Conservation (phyloP, 2,329 filamentous ascomycete genomes). For the Penicillium sp. region DNA sequence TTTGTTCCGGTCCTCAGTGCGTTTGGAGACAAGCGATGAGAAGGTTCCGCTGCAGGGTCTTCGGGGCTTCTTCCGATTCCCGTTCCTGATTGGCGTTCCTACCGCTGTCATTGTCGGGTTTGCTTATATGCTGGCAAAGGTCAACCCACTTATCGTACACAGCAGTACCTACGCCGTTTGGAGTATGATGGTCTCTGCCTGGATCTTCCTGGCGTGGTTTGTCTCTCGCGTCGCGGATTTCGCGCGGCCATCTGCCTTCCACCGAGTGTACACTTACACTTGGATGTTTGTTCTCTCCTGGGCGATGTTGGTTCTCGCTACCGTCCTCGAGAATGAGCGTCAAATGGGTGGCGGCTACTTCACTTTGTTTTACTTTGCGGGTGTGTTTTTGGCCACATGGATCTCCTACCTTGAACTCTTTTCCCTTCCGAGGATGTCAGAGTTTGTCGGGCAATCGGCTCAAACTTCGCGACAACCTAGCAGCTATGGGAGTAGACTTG, state of each 20-base stretch:
- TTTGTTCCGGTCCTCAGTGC: constrained; percentile 71
- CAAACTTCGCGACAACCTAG: constrained; percentile 44
- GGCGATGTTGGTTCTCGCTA: constrained; percentile 69
- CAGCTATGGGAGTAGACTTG: constrained; percentile 47
- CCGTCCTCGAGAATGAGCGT: constrained; percentile 75
- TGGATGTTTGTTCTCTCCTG: constrained; percentile 84
- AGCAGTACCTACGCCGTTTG: constrained; percentile 86
- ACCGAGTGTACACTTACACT: constrained; percentile 76
- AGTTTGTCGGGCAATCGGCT: constrained; percentile 65
- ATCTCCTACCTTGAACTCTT: constrained; percentile 82
- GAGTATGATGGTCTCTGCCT: constrained; percentile 82
- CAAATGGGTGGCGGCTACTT: constrained; percentile 78
- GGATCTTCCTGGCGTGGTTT: constrained; percentile 81
- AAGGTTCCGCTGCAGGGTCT: constrained; percentile 71
- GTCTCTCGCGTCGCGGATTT: constrained; percentile 77
- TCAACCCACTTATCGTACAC: constrained; percentile 91
- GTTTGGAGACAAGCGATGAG: constrained; percentile 64
- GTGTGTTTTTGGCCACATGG: constrained; percentile 72
- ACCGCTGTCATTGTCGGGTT: constrained; percentile 70
- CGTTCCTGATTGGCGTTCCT: constrained; percentile 71
- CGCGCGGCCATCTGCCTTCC: constrained; percentile 81
- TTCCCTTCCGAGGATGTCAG: constrained; percentile 70
- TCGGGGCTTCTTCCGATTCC: constrained; percentile 83
- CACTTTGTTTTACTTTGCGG: constrained; percentile 76
- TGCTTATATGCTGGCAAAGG: constrained; percentile 74